phyloP scores from a whole-genome alignment of 306 rosid species.

The Psophocarpus tetragonolobus region DNA sequence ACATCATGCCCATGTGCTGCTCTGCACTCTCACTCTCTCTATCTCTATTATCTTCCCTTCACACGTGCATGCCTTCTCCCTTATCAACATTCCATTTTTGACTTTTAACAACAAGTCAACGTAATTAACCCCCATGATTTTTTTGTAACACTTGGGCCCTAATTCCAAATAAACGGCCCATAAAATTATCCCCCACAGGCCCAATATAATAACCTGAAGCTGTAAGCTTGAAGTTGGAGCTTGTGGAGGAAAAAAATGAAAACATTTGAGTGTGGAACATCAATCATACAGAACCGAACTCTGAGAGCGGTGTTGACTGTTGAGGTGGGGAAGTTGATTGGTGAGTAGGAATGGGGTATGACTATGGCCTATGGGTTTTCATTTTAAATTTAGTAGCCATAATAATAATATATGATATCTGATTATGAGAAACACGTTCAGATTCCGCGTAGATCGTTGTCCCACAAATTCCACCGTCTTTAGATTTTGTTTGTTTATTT shows the following conservation, averaged over 20 bases:
- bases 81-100: not conserved
- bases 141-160: not conserved
- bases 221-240: too few relatives aligned
- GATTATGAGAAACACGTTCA: not conserved
- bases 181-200: not conserved
- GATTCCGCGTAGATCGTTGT: not conserved
- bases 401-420: not conserved
- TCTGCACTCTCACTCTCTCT: not conserved
- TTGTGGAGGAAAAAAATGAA: too few relatives aligned
- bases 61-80: slow-evolving; percentile 32
- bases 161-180: not conserved
- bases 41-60: not conserved
- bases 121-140: not conserved
- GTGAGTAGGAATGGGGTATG: not conserved
- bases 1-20: slow-evolving; percentile 40
- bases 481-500: not conserved
- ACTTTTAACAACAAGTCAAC: not conserved
- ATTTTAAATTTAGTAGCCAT: not conserved
- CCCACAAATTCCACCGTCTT: slow-evolving; percentile 18
- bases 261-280: too few relatives aligned
- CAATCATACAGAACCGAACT: too few relatives aligned
- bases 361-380: not conserved
- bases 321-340: not conserved
- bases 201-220: too few relatives aligned
- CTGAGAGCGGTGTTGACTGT: not conserved